These are phyloP conservation scores for Choanephora cucurbitarum DNA, from an alignment of 371 early-diverging fungal genomes.

Conservation along the genomic window DNA sequence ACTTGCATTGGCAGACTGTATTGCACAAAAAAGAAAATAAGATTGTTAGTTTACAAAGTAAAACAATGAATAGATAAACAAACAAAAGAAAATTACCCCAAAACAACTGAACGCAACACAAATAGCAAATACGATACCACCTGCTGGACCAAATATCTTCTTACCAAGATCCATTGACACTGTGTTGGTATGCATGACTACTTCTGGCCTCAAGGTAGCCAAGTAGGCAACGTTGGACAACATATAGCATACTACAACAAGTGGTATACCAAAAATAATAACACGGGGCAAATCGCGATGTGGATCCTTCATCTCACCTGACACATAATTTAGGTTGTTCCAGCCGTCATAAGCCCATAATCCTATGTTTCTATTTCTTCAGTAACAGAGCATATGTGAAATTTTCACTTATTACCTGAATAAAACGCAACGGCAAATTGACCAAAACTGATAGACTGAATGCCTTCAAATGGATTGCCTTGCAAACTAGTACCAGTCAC, in stretches of 20 bases:
- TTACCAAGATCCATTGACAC: slow-evolving; percentile 78
- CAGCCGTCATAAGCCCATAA: slow-evolving; percentile 94
- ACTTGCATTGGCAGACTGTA: slow-evolving; percentile 71
- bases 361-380: no score
- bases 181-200: slow-evolving; percentile 68
- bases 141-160: slow-evolving; percentile 69
- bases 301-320: slow-evolving; percentile 90
- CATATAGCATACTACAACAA: slow-evolving; percentile 79
- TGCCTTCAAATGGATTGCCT: slow-evolving; percentile 63
- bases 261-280: slow-evolving; percentile 67
- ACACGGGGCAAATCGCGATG: slow-evolving; percentile 75
- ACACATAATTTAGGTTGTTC: slow-evolving; percentile 88
- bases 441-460: slow-evolving; percentile 58
- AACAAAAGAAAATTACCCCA: slow-evolving; percentile 49
- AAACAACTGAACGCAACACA: slow-evolving; percentile 78
- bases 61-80: no score
- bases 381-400: no score
- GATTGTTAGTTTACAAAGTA: no score
- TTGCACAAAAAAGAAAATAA: no score
- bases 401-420: no score
- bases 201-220: slow-evolving; percentile 74
- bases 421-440: slow-evolving; percentile 80
- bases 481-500: slow-evolving; percentile 58
- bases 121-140: slow-evolving; percentile 72
- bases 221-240: slow-evolving; percentile 87